Percentiles rank a stretch among this genome's conserved stretches.
Evolutionary conservation across 192 early-diverging fungal genomes (phyloP).

Genomic region (Gaertneriomyces semiglobifer): DNA sequence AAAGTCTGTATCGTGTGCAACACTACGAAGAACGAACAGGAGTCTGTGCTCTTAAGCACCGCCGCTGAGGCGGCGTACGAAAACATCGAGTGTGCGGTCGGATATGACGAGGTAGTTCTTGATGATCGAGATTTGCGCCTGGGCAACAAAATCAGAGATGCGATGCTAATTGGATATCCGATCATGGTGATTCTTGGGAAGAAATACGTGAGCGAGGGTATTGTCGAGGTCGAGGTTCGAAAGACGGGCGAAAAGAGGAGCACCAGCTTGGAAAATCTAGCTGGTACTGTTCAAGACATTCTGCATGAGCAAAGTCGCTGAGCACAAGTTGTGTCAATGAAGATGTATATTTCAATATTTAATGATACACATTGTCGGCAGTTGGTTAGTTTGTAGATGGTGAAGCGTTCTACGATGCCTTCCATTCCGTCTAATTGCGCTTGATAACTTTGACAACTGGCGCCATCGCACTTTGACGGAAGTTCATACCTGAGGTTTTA

Average conservation of each 20-base stretch:
- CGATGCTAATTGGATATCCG: conserved; percentile 79
- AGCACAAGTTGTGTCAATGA: no score
- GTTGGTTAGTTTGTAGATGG: no score
- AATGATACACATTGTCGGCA: no score
- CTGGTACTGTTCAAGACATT: no score
- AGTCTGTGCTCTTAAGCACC: neutral
- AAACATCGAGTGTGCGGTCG: neutral
- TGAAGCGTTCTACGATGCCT: no score
- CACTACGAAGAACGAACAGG: conserved; percentile 5
- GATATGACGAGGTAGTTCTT: conserved; percentile 54
- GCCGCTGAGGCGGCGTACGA: conserved; percentile 8
- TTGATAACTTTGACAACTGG: no score
- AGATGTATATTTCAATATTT: no score
- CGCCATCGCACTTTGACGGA: no score
- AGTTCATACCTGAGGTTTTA: no score
- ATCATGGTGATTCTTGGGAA: conserved; percentile 72
- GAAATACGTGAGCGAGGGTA: conserved; percentile 24
- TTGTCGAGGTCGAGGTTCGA: conserved; percentile 32
- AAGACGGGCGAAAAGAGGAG: neutral
- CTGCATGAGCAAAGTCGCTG: no score
- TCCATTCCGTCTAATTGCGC: no score
- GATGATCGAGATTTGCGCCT: conserved; percentile 70
- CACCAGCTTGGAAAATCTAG: no score
- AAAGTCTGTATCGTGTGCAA: conserved; percentile 21
- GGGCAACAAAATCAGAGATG: conserved; percentile 80